Base-by-base conservation (phyloP, 495 filamentous ascomycete genomes). In the Penicillium verhagenii region DNA sequence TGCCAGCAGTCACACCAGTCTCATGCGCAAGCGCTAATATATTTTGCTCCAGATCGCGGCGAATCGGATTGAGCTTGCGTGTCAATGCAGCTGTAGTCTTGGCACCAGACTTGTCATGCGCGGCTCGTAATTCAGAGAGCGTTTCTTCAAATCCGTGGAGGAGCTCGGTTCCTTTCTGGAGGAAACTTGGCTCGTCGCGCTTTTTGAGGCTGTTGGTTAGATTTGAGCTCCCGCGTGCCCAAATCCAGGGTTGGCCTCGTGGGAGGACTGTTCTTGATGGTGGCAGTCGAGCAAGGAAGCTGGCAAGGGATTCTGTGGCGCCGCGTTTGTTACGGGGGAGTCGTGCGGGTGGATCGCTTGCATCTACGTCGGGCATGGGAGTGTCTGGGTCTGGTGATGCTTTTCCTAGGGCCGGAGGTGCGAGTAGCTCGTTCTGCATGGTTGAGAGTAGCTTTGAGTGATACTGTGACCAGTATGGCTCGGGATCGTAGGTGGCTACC, bases 201-300 rank as follows among this genome's bases (percentile, higher is more conserved):
- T 14, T 13, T 10, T 52, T 20, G 66, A 37, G 43, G 60, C 37
- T 53, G 49, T 33, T 23, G 54, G 20, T 26, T 1, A 45, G 42
- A 8, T 24, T 45, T 28, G 56, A 62, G 37, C 62, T 57, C 61
- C 87, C 86, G 14, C 67, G 71, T 51, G 86, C 77, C 72, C 77
- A 87, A 35, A 95, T 87, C 86, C 89, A 94, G 1, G 78, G 79
- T 1, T 79, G 75, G 3, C 55, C 53, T 1, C 51, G 52, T 2
- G 60, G 61, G 20, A 53, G 20, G 8, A 63, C 56, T 1, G 85
- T 86, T 6, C 73, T 84, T 3, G 81, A 81, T 1, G 87, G 89
- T 5, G 86, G 83, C 0, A 91, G 72, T 11, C 89, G 85, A 4
- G 68, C 53, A 3, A 92, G 66, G 56, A 95, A 95, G 0, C 78